Evolutionary conservation across 805 yeast genomes (phyloP).

Genomic region (Candida michaelii): DNA sequence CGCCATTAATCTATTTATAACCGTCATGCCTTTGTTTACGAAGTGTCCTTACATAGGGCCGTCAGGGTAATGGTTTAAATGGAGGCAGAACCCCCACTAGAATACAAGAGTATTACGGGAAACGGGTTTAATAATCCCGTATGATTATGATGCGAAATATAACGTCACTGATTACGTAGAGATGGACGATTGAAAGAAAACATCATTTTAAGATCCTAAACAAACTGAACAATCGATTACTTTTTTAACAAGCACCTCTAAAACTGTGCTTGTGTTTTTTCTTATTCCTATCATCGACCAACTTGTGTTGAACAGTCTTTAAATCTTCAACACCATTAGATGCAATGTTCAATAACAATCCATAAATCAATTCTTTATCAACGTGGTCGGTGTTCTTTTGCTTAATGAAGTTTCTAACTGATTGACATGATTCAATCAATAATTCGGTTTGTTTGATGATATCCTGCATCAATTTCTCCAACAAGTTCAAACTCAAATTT

Average conservation of each 20-base stretch:
- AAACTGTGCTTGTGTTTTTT: slow-evolving; percentile 28
- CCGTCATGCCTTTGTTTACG: too few species aligned
- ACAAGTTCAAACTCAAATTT: slow-evolving; percentile 59
- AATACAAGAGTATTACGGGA: too few species aligned
- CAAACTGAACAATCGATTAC: not conserved
- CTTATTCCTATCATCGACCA: slow-evolving; percentile 19
- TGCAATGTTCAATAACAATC: slow-evolving; percentile 53
- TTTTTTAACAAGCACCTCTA: slow-evolving; percentile 41
- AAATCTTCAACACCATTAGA: slow-evolving; percentile 51
- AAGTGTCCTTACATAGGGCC: too few species aligned
- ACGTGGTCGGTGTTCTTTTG: slow-evolving; percentile 18
- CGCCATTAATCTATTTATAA: too few species aligned
- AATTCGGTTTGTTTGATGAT: slow-evolving; percentile 53
- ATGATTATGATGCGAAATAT: too few species aligned
- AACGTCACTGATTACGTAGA: too few species aligned
- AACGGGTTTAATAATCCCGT: too few species aligned
- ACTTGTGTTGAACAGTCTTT: slow-evolving; percentile 21
- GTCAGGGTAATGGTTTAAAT: too few species aligned
- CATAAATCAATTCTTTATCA: slow-evolving; percentile 40
- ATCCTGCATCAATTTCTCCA: slow-evolving; percentile 65
- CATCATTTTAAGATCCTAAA: not conserved
- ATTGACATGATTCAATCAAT: slow-evolving; percentile 48
- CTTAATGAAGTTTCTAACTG: slow-evolving; percentile 29
- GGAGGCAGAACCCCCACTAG: too few species aligned
- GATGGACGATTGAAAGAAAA: too few species aligned